These are phyloP conservation scores for Cicer judaicum DNA, from an alignment of 306 rosid species.

Conservation along the genomic window DNA sequence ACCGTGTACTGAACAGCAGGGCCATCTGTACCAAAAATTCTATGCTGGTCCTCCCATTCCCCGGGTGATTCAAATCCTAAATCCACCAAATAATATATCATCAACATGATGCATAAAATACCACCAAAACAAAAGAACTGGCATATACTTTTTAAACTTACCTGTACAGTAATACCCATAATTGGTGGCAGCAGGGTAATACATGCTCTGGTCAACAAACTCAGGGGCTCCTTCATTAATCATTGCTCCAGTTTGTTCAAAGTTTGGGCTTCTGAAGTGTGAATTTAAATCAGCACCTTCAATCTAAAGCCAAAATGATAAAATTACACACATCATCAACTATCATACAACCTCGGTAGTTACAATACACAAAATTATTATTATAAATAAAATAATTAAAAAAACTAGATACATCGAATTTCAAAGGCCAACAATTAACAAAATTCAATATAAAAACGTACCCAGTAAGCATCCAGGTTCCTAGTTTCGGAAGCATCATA, in stretches of 20 bases:
- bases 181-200: slow-evolving; percentile 87
- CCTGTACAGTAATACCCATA: slow-evolving; percentile 97
- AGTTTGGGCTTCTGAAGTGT: slow-evolving; percentile 59
- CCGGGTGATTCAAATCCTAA: slow-evolving; percentile 87
- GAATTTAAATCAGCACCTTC: slow-evolving; percentile 66
- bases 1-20: slow-evolving; percentile 73
- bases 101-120: slow-evolving; percentile 32
- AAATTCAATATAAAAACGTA: slow-evolving; percentile 35
- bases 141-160: slow-evolving; percentile 26
- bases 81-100: slow-evolving; percentile 25
- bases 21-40: slow-evolving; percentile 86
- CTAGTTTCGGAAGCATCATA: slow-evolving; percentile 60
- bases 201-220: slow-evolving; percentile 84
- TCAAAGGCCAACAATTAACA: not conserved
- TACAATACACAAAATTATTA: not conserved
- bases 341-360: not conserved
- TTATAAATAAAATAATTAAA: slow-evolving; percentile 5
- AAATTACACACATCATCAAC: slow-evolving; percentile 20
- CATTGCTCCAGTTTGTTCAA: slow-evolving; percentile 72
- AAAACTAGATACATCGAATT: not conserved
- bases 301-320: slow-evolving; percentile 52
- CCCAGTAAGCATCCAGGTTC: slow-evolving; percentile 63
- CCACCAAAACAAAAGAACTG: slow-evolving; percentile 3
- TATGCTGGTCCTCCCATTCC: slow-evolving; percentile 91
- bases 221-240: slow-evolving; percentile 79